Conservation (phyloP, 352 stramenopile species). For the Phytophthora pini region DNA sequence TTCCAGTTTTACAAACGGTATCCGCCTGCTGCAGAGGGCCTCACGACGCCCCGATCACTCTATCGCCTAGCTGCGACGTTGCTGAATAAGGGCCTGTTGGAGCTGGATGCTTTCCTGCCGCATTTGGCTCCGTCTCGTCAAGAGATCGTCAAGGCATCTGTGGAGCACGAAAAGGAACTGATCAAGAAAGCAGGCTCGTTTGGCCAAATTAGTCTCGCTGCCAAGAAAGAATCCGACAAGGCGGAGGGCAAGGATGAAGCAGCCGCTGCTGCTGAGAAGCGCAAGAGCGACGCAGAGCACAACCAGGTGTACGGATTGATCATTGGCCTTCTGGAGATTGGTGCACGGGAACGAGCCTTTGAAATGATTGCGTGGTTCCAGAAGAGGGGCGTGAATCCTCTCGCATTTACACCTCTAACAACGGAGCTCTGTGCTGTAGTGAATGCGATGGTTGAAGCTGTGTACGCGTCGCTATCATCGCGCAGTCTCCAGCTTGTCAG, state of each 20-base stretch:
- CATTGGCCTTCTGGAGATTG: conserved; percentile 82
- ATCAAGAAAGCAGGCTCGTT: conserved; percentile 63
- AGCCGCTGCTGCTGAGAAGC: conserved; percentile 23
- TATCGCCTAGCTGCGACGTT: conserved; percentile 90
- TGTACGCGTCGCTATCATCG: conserved; percentile 69
- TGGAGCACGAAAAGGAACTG: conserved; percentile 60
- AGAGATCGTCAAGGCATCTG: conserved; percentile 54
- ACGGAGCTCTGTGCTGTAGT: conserved; percentile 73
- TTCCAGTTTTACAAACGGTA: conserved; percentile 90
- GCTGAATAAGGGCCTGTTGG: conserved; percentile 80
- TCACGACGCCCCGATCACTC: conserved; percentile 70
- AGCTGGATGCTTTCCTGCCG: conserved; percentile 79
- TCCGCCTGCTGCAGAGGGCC: conserved; percentile 33
- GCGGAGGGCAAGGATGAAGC: conserved; percentile 32
- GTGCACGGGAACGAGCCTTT: conserved; percentile 64
- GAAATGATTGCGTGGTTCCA: conserved; percentile 87
- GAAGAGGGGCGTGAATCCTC: conserved; percentile 63
- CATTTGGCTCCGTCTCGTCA: conserved; percentile 78
- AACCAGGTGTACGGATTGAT: conserved; percentile 89
- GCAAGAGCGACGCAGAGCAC: conserved; percentile 39
- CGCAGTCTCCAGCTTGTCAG: conserved; percentile 54
- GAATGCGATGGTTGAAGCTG: conserved; percentile 59
- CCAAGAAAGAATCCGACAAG: conserved; percentile 57
- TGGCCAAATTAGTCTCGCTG: conserved; percentile 78
- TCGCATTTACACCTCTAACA: conserved; percentile 68